Evolutionary conservation across 352 stramenopile genomes (phyloP).

Genomic region (Globisporangium alternatum): DNA sequence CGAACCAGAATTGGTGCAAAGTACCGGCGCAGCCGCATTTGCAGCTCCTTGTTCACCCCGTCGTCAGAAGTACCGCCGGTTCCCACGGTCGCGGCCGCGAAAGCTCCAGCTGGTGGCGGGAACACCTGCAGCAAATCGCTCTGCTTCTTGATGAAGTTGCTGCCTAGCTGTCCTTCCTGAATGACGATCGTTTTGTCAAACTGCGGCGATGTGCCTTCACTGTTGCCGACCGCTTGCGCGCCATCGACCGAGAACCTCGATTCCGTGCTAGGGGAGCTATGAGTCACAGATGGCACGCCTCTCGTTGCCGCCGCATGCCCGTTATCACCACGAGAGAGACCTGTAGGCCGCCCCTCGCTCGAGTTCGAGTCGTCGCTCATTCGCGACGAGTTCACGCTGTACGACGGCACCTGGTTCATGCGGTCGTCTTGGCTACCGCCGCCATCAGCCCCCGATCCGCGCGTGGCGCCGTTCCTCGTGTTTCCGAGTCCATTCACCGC

Average conservation of each 20-base stretch:
- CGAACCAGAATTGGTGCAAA: conserved; percentile 57
- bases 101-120: conserved; percentile 6
- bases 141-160: conserved; percentile 17
- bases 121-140: conserved; percentile 23
- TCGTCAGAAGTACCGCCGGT: conserved; percentile 18
- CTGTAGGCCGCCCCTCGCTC: neutral
- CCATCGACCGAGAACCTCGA: conserved; percentile 3
- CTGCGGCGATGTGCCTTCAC: neutral
- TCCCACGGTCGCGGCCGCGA: conserved; percentile 18
- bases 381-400: conserved; percentile 5
- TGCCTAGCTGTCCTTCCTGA: neutral
- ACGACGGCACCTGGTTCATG: conserved; percentile 4
- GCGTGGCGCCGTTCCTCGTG: neutral
- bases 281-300: neutral
- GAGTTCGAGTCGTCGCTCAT: conserved; percentile 17
- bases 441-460: neutral
- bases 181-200: conserved; percentile 13
- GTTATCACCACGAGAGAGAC: conserved; percentile 4
- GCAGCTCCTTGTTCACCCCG: conserved; percentile 23
- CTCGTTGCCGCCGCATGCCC: neutral
- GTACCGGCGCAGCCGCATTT: conserved; percentile 45
- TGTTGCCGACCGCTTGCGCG: neutral
- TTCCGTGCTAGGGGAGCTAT: neutral
- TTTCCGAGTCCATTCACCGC: conserved; percentile 4
- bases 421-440: neutral